phyloP scores from a whole-genome alignment of 257 asterid species.

The Cruciata laevipes region DNA sequence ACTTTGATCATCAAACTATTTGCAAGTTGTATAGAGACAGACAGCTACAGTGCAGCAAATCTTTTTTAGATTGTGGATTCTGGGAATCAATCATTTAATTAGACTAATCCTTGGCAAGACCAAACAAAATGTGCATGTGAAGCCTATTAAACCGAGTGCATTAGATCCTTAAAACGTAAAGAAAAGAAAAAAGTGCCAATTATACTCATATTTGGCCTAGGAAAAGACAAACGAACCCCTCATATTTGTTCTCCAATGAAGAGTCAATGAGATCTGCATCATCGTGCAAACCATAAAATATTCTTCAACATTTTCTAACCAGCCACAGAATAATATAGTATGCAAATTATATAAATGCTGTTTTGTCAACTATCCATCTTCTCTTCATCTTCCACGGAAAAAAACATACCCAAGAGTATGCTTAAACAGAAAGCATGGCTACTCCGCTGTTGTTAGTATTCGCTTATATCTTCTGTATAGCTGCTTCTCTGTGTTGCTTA shows the following conservation, averaged over 20 bases:
- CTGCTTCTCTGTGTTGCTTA: slow-evolving; percentile 12
- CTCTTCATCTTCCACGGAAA: background rate
- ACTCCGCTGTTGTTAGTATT: background rate
- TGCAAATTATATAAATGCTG: background rate
- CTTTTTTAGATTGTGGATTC: background rate
- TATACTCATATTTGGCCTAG: no score
- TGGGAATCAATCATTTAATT: background rate
- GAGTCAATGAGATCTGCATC: background rate
- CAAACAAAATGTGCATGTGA: slow-evolving; percentile 2
- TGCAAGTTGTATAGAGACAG: background rate
- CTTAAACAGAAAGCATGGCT: background rate
- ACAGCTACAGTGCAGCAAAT: background rate
- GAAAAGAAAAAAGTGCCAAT: no score
- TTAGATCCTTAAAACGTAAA: no score
- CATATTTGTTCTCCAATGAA: background rate
- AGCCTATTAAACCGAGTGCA: background rate
- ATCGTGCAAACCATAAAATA: slow-evolving; percentile 11
- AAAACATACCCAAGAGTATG: background rate
- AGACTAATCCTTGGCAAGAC: background rate
- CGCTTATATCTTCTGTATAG: background rate
- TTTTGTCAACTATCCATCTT: background rate
- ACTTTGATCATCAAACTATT: no score
- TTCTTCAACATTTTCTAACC: background rate
- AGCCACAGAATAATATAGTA: background rate
- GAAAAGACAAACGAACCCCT: no score